These are phyloP conservation scores for Purshia tridentata DNA, from an alignment of 306 rosid genomes.

Conservation along the genomic window DNA sequence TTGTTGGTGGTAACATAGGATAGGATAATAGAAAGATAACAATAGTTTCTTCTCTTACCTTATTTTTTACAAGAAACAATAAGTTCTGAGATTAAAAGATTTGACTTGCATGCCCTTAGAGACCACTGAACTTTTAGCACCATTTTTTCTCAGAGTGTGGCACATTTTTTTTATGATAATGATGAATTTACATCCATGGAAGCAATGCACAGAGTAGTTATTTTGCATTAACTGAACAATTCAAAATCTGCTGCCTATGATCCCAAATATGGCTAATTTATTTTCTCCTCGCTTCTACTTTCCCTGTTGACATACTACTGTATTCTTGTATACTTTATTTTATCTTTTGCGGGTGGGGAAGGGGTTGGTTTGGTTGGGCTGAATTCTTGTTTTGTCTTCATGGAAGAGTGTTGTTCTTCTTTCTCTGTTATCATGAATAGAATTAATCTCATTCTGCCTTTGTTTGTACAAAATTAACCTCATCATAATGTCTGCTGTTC, in stretches of 20 bases:
- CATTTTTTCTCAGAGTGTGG: no score
- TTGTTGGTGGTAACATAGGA: no score
- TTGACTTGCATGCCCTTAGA: background rate
- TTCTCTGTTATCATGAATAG: no score
- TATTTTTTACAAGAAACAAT: background rate
- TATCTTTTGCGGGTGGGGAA: background rate
- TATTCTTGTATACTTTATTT: background rate
- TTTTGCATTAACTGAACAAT: no score
- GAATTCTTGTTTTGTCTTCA: background rate
- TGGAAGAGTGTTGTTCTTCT: background rate
- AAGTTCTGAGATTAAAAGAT: background rate
- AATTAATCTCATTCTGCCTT: background rate
- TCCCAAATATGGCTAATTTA: background rate
- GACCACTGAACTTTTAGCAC: no score
- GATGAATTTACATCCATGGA: no score
- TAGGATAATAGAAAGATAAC: background rate
- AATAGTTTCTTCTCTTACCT: background rate
- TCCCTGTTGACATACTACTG: background rate
- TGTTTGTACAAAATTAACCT: background rate
- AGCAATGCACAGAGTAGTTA: no score
- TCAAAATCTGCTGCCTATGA: background rate
- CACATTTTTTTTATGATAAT: no score
- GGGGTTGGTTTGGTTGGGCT: background rate
- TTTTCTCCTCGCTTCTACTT: background rate
- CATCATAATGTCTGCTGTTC: background rate